These are phyloP conservation scores for Agrostemma githago DNA, from an alignment of 148 eudicot genomes.

Conservation along the genomic window DNA sequence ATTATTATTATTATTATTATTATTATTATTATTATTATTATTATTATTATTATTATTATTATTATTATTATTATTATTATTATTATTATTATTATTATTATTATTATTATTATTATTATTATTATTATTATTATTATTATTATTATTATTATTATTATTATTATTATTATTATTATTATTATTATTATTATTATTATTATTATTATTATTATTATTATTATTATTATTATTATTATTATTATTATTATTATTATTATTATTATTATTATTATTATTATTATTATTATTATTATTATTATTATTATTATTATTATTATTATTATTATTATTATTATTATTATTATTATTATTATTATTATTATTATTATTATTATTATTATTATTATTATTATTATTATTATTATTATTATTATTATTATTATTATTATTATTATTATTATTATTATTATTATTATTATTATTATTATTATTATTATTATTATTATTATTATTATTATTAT, in stretches of 20 bases:
- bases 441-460: no score
- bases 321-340: neutral
- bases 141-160: no score
- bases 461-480: neutral
- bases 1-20: no score
- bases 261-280: neutral
- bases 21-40: no score
- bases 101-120: no score
- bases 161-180: neutral
- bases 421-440: neutral
- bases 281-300: neutral
- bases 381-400: neutral
- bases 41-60: no score
- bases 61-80: no score
- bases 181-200: neutral
- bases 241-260: neutral
- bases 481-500: neutral
- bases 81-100: no score
- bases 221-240: neutral
- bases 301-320: neutral
- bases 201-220: neutral
- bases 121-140: no score
- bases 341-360: slow-evolving; percentile 4
- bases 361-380: neutral
- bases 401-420: neutral